Evolutionary conservation across 441 rosid genomes (phyloP).

Genomic region (Melastoma candidum): DNA sequence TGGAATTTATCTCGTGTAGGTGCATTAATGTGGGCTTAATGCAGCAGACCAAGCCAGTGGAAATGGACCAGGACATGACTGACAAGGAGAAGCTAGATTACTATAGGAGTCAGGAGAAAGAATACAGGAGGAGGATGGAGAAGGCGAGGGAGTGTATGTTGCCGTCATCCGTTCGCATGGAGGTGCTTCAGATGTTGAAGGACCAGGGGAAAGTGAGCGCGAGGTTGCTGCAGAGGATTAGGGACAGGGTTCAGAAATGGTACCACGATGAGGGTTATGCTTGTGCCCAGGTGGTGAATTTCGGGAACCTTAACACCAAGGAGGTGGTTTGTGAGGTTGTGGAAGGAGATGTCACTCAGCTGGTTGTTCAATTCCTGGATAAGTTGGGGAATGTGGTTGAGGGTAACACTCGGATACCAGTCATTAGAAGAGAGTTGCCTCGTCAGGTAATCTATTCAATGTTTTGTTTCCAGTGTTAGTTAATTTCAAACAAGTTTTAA

Average conservation of each 20-base stretch:
- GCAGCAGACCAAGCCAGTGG: slow-evolving; percentile 72
- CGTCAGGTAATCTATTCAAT: slow-evolving; percentile 38
- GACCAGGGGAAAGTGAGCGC: slow-evolving; percentile 83
- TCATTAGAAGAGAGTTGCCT: slow-evolving; percentile 83
- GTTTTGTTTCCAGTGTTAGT: too few relatives aligned
- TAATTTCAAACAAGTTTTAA: too few relatives aligned
- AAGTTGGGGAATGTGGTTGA: slow-evolving; percentile 95
- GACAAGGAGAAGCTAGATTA: slow-evolving; percentile 91
- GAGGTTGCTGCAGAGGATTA: slow-evolving; percentile 77
- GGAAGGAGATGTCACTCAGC: slow-evolving; percentile 92
- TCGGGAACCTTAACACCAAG: slow-evolving; percentile 82
- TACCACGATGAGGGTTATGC: slow-evolving; percentile 92
- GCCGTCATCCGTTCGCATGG: slow-evolving; percentile 42
- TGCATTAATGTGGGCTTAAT: slow-evolving; percentile 87
- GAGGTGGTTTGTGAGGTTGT: slow-evolving; percentile 91
- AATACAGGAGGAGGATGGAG: slow-evolving; percentile 72
- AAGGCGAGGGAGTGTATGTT: slow-evolving; percentile 76
- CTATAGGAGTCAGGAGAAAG: slow-evolving; percentile 71
- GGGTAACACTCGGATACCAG: slow-evolving; percentile 80
- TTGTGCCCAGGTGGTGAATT: slow-evolving; percentile 95
- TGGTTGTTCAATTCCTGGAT: slow-evolving; percentile 75
- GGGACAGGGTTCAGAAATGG: slow-evolving; percentile 94
- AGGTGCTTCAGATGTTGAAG: slow-evolving; percentile 64
- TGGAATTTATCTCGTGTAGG: slow-evolving; percentile 9
- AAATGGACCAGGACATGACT: slow-evolving; percentile 90